Evolutionary conservation across 176 grass and related monocot genomes (phyloP), one percentile per base, ranked within the genome.

Genomic region (Carex myosuroides): DNA sequence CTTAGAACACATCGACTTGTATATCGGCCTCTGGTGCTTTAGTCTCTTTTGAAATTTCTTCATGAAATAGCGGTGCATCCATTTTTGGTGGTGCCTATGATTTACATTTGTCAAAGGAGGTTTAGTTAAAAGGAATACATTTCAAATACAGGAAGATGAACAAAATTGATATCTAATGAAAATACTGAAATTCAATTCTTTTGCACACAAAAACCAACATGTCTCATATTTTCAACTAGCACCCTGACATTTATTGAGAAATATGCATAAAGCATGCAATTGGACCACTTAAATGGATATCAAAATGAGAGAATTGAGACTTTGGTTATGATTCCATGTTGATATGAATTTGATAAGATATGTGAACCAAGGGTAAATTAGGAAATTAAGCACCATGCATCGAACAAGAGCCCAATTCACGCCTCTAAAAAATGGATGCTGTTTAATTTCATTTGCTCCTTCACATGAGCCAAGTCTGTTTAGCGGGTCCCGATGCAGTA

Each of bases 321-420:
- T 37, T 39, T 70, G 13, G 7, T 17, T 70, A 41, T 70, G 26
- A 65, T 41, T 70, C 33, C 72, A 76, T 55, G 72, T 8, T 55
- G 26, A 54, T 10, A 75, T 75, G 44, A 54, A 53, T 75, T 75
- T 26, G 9, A 75, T 53, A 55, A 17, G 2, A 76, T 14, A 32
- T 30, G 24, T 76, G 3, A 76, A 10, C 10, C 20, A 76, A 5
- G 72, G 13, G 48, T 54, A 76, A 32, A 30, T 30, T 53, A 80
- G 24, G 18, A 72, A 30, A 30, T 26, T 29, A 76, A 55, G 61
- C 41, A 95, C 93, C 87, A 20, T 96, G 79, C 82, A 77, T 0
- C 91, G 95, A 18, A 98, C 86, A 62, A 98, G 92, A 86, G 95
- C 87, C 95, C 92, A 98, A 44, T 93, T 98, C 79, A 94, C 89